Evolutionary conservation across 2,329 filamentous ascomycete species (phyloP).

Genomic region (Sphaerostilbella broomeana): DNA sequence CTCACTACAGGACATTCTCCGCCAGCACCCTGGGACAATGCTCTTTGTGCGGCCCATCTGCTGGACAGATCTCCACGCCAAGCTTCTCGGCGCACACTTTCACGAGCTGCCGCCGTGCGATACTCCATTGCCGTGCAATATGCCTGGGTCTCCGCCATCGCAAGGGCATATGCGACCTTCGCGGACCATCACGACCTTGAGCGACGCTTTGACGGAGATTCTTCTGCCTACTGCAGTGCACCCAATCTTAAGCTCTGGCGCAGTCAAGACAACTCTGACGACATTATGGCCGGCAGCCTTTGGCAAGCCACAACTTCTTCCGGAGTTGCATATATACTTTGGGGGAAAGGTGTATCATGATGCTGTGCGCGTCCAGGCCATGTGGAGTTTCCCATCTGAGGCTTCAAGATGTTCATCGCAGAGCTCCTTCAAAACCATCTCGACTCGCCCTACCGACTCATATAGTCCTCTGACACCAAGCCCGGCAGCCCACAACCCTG

Average conservation of each 20-base stretch:
- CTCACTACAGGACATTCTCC: conserved; percentile 48
- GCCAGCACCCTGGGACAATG: conserved; percentile 38
- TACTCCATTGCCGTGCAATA: conserved; percentile 32
- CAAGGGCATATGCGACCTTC: conserved; percentile 34
- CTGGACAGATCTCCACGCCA: conserved; percentile 48
- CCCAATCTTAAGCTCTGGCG: conserved; percentile 31
- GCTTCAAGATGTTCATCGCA: conserved; percentile 21
- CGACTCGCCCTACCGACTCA: conserved; percentile 30
- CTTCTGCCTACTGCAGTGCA: conserved; percentile 29
- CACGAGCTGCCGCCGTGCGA: conserved; percentile 34
- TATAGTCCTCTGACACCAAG: conserved; percentile 20
- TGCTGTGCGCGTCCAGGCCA: conserved; percentile 41
- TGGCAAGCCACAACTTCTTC: conserved; percentile 22
- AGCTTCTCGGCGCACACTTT: conserved; percentile 43
- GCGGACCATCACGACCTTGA: conserved; percentile 35
- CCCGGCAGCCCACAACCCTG: conserved; percentile 18
- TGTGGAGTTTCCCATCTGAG: conserved; percentile 38
- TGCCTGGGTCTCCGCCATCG: conserved; percentile 29
- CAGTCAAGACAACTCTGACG: conserved; percentile 38
- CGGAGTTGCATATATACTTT: conserved; percentile 45
- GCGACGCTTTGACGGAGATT: conserved; percentile 37
- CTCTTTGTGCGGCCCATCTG: conserved; percentile 48
- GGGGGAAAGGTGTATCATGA: conserved; percentile 39
- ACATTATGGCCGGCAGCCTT: conserved; percentile 38
- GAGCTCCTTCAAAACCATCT: conserved; percentile 31